Base-by-base conservation (phyloP, 2,329 filamentous ascomycete genomes). In the Phialocephala subalpina region DNA sequence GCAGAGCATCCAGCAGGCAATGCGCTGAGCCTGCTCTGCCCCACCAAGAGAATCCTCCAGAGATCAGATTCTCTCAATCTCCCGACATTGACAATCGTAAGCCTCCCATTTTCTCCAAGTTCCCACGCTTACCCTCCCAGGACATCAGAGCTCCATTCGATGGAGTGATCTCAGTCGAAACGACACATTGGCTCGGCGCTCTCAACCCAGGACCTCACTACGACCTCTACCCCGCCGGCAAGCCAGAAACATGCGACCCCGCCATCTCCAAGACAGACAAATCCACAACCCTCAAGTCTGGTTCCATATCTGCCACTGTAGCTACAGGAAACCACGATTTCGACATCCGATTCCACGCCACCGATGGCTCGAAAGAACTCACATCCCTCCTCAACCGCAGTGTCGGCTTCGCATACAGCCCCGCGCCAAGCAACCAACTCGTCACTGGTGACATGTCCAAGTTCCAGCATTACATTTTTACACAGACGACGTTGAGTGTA, bases 161-260 rank as follows among this genome's bases (percentile, higher is more conserved):
- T 69, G 86, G 86, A 35, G 83, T 88, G n/a, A 82, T 89, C 58
- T 87, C 86, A 0, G 76, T 88, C 59, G 85, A 88, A 74, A 81
- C 82, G 2, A 86, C 84, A 2, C 87, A 89, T 73, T 88, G 87
- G 80, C 77, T 80, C 18, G 87, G 87, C 38, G 83, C 83, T 18
- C 77, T 79, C 5, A 80, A 82, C 57, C 80, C 78, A 56, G 85
- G 84, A 0, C 87, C 87, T 1, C 77, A 87, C 67, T 89, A 87
- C 68, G 85, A 88, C 9, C 79, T 89, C 3, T 89, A 82, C 67
- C 86, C 86, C 0, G 77, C 79, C 27, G 85, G 85, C 12, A 81
- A 77, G 58, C 86, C 85, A 3, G 71, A 73, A 3, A 72, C 76
- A n/a, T 67, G 63, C 20, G 68, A 80, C 7, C 71, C 78, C 11